Base-by-base conservation (phyloP, 768 basidiomycete genomes). In the Scleroderma citrinum region DNA sequence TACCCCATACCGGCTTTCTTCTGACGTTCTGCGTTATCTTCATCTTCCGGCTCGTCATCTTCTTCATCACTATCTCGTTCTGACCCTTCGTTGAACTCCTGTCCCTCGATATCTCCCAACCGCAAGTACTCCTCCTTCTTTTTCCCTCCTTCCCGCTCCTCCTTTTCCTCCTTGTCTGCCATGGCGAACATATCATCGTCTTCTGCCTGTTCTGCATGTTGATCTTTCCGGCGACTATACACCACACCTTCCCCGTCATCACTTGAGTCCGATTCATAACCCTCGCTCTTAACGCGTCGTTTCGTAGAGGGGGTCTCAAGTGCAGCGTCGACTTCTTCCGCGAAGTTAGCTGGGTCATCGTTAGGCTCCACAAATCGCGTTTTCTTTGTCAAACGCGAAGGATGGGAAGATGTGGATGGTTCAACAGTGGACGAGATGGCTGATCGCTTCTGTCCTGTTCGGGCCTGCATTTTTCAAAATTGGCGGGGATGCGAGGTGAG, bases 221-320 rank as follows among this genome's bases (percentile, higher is more conserved):
- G 68, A 44, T 64, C 71, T 29, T 80, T 81, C 66, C 81, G 78
- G 51, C 93, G 77, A 61, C 87, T 89, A n/a, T 68, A 69, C 8
- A 93, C 93, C 32, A 94, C 91, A n/a, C 91, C 87, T 65, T 96
- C 92, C 3, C 89, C 92, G 53, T 96, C 93, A 61, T 95, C 91
- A 49, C 82, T 92, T 2, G 92, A 94, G 68, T 96, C 93, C 1
- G 90, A 92, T 12, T 94, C 92, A 64, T 96, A 97, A 14, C 94
- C 83, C 46, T 91, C 91, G 16, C 77, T 85, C 61, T 85, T 87
- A 50, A 96, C 81, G 40, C 81, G 80, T 19, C 85, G 78, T 50
- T 71, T 72, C 20, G 73, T 72, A 11, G 77, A 76, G 4, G 83
- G 78, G 56, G 74, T 72, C 65, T 91, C 89, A 49, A 92, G 80